Evolutionary conservation across 768 basidiomycete genomes (phyloP), one percentile per base, ranked within the genome.

Genomic region (Panaeolus cyanescens): DNA sequence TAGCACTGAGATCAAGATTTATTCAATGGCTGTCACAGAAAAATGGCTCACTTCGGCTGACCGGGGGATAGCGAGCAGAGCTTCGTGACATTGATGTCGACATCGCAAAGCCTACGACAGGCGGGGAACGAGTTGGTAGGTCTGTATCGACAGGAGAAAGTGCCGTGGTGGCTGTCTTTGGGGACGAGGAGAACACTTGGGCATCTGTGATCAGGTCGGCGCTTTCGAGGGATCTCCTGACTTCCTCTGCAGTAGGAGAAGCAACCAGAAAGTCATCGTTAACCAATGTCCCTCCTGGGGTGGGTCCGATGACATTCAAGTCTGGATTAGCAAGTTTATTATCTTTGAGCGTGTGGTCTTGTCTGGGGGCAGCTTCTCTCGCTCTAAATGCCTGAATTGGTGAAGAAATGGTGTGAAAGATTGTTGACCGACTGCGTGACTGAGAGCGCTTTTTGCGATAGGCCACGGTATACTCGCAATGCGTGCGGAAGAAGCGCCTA

Each of bases 401-500:
- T 2, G 73, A 63, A 1, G 79, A 77, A 22, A 78, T 79, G 19
- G 70, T 67, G 33, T 70, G 66, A 32, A 76, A 63, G 62, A 80
- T 63, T 30, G 69, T 65, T 1, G 70, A 69, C 7, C 71, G 71
- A 19, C 67, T 74, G 19, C 67, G 71, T 8, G 62, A 60, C 5
- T 50, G 65, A 25, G 53, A 58, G 10, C 40, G 62, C 30, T 61
- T 68, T 33, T 64, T 65, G 36, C 59, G 56, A 25, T 66, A 58
- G 10, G 75, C 67, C 15, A 69, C 71, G n/a, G 79, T 67, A 56
- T 80, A 78, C 72, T 78, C 71, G 63, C 78, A 81, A 55, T 78
- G 71, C 20, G 73, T 79, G 40, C 70, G 74, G 65, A 83, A 81
- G 62, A 80, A 83, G 39, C 75, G 72, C 62, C 82, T 83, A 53